Evolutionary conservation across 768 basidiomycete species (phyloP), one percentile per base, ranked within the genome.

Genomic region (Leccinum incarnatum): DNA sequence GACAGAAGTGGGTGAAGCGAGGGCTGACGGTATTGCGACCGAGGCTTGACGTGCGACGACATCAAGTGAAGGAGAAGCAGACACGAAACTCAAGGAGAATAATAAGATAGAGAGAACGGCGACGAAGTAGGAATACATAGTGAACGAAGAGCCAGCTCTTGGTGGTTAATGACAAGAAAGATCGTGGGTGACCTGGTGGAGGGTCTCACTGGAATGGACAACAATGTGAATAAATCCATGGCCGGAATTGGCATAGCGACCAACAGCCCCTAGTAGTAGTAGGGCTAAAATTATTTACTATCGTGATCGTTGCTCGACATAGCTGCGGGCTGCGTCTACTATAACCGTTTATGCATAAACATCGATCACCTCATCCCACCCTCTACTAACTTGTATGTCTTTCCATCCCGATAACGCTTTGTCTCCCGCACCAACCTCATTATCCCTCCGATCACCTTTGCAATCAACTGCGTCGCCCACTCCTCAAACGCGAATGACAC

Each of bases 331-430:
- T 34, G 12, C 42, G n/a, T 45, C 42, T 45, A 34, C 2, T 11
- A 19, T 42, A 11, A 19, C 42, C 27, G 1, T 6, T n/a, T 19
- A 29, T 3, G 29, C 29, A 29, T 30, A 51, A 19, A 51, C 14
- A 30, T 5, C 30, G 30, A 30, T 66, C 67, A 72, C 53, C 74
- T 73, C 85, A 88, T 84, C 34, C 84, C 86, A 21, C 86, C 84
- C 65, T 93, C 91, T 2, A 98, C 85, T 9, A 82, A 78, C 75
- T 95, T 95, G 81, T 98, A 98, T 52, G 81, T 74, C 70, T 93
- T 93, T 5, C 87, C 88, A 14, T 84, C 84, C 49, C 78, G 77
- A 51, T 76, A 77, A 57, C 88, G 77, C 56, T 78, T 78, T 51
- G 75, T 77, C 53, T 72, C 72, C 42, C 65, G 73, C 2, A 76